These are phyloP conservation scores for Leccinum incarnatum DNA, from an alignment of 768 basidiomycete species.

Conservation along the genomic window DNA sequence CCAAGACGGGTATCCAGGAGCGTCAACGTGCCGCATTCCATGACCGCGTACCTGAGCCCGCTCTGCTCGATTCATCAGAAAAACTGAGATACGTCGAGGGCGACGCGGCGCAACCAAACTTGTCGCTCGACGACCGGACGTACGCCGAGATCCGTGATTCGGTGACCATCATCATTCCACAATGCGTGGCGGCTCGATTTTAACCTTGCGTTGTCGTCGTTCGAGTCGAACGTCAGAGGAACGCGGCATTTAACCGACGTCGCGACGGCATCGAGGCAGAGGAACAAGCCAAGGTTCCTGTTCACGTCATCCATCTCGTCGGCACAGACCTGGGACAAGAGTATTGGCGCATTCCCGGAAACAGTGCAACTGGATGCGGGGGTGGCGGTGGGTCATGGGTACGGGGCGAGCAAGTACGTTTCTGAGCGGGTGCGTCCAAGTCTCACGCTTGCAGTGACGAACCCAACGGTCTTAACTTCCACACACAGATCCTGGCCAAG, in stretches of 20 bases:
- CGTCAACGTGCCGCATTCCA: slow-evolving; percentile 25
- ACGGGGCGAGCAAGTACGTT: slow-evolving; percentile 35
- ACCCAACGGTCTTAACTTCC: neutral
- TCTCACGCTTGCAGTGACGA: neutral
- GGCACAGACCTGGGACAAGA: slow-evolving; percentile 18
- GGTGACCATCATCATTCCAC: slow-evolving; percentile 39
- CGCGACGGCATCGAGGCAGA: slow-evolving; percentile 29
- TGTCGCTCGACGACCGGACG: slow-evolving; percentile 21
- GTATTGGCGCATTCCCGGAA: slow-evolving; percentile 30
- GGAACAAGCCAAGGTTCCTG: slow-evolving; percentile 33
- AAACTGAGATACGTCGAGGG: slow-evolving; percentile 33
- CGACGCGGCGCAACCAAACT: slow-evolving; percentile 18
- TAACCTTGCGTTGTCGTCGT: slow-evolving; percentile 48
- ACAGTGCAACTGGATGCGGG: slow-evolving; percentile 25
- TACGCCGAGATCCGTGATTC: slow-evolving; percentile 29
- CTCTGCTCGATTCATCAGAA: slow-evolving; percentile 15
- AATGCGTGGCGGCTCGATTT: slow-evolving; percentile 53
- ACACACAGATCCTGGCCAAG: slow-evolving; percentile 27
- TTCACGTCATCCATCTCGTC: slow-evolving; percentile 41
- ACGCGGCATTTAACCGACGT: slow-evolving; percentile 30
- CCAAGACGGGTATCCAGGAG: slow-evolving; percentile 10
- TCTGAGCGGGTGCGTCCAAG: slow-evolving; percentile 18
- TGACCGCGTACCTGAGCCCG: slow-evolving; percentile 26
- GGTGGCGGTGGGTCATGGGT: slow-evolving; percentile 34
- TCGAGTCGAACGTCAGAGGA: slow-evolving; percentile 47